Percentiles rank a stretch among this genome's conserved stretches.
These are phyloP conservation scores for Bothriochloa decipiens DNA, from an alignment of 176 grass and related monocot genomes.

Conservation along the genomic window DNA sequence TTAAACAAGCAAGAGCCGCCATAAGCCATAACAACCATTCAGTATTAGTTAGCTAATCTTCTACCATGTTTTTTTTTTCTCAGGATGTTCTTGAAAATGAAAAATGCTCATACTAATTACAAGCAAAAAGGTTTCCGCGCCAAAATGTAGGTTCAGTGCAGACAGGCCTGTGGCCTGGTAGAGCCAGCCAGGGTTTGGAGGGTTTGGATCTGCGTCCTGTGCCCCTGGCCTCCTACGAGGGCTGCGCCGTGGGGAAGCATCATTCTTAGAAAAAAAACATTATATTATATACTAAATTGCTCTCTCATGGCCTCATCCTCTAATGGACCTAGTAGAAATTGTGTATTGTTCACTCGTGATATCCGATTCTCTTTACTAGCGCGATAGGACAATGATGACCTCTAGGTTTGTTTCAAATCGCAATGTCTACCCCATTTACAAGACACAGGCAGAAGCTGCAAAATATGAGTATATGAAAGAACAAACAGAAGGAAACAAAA, in stretches of 20 bases:
- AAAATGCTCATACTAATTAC: not conserved
- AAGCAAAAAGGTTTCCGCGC: not conserved
- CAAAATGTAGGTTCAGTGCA: not conserved
- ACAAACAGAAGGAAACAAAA: constrained; percentile 8
- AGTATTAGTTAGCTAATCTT: constrained; percentile 6
- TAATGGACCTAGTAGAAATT: not conserved
- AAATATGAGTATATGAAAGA: not conserved
- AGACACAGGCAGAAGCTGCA: not conserved
- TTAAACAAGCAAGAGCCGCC: not conserved
- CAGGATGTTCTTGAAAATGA: not conserved
- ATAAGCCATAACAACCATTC: not conserved
- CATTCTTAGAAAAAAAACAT: not conserved
- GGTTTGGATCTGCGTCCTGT: not conserved
- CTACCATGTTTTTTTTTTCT: not conserved
- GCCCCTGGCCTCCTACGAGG: not conserved
- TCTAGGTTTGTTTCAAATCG: not conserved
- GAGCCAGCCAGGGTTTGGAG: not conserved
- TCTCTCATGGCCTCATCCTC: not conserved
- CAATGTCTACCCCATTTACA: not conserved
- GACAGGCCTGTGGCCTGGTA: not conserved
- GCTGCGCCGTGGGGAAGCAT: not conserved
- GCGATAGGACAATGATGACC: not conserved
- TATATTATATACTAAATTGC: not conserved
- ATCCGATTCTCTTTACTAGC: not conserved
- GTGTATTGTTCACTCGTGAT: not conserved